A percentile compares a stretch with the other conserved stretches of the same genome.
phyloP scores from a whole-genome alignment of 2,329 filamentous ascomycete species.

The Apiospora phragmitis region DNA sequence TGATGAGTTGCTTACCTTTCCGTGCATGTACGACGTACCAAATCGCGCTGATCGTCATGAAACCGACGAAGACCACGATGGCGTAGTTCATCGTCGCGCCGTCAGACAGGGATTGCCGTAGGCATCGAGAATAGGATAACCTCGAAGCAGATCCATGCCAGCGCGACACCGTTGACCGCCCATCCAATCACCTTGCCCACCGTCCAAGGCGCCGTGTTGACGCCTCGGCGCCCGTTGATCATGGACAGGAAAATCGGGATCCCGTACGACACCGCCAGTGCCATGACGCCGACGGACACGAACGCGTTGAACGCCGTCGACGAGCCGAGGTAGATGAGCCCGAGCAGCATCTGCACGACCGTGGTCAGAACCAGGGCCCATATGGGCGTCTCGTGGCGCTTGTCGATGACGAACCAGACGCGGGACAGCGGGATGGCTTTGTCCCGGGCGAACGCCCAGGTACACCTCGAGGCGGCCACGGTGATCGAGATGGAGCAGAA shows the following conservation, averaged over 20 bases:
- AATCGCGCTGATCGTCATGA: constrained; percentile 34
- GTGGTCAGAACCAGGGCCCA: constrained; percentile 58
- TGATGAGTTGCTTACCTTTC: constrained; percentile 41
- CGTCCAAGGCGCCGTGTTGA: constrained; percentile 48
- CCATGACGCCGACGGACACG: constrained; percentile 54
- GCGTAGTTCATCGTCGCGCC: constrained; percentile 48
- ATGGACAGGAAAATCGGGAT: constrained; percentile 56
- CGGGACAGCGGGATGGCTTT: constrained; percentile 53
- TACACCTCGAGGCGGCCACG: constrained; percentile 66
- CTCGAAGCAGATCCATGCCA: constrained; percentile 54
- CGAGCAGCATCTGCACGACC: constrained; percentile 53
- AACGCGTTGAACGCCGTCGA: constrained; percentile 60
- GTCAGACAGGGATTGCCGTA: constrained; percentile 30
- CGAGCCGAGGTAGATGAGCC: constrained; percentile 58
- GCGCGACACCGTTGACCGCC: constrained; percentile 44
- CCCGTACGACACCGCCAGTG: constrained; percentile 54
- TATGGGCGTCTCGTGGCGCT: constrained; percentile 52
- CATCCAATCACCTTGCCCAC: constrained; percentile 44
- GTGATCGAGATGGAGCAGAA: constrained; percentile 66
- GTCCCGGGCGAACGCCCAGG: constrained; percentile 64
- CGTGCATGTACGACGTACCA: constrained; percentile 54
- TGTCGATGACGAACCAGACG: constrained; percentile 53
- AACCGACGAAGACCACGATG: constrained; percentile 52
- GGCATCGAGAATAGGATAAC: constrained; percentile 50
- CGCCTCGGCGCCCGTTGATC: constrained; percentile 44